phyloP scores from a whole-genome alignment of 2,329 filamentous ascomycete species.

The Colletotrichum phormii region DNA sequence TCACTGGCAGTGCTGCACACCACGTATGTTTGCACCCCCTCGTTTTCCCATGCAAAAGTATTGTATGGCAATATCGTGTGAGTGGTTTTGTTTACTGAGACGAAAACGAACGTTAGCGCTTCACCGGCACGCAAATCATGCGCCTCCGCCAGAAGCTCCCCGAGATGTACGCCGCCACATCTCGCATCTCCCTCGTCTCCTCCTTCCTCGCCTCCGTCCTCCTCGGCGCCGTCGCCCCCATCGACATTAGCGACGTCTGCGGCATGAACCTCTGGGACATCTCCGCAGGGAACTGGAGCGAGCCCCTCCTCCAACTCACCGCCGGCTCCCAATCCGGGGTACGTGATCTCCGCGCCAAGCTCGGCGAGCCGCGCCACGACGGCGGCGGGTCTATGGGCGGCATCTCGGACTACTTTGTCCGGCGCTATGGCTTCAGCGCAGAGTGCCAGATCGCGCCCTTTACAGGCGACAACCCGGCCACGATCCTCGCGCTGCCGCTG shows the following conservation, averaged over 20 bases:
- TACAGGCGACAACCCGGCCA: constrained; percentile 96
- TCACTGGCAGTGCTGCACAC: constrained; percentile 92
- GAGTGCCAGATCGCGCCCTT: constrained; percentile 86
- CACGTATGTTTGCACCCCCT: constrained; percentile 71
- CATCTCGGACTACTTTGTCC: constrained; percentile 82
- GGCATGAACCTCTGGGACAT: constrained; percentile 99
- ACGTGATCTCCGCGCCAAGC: constrained; percentile 79
- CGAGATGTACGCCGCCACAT: constrained; percentile 82
- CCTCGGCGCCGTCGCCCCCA: constrained; percentile 84
- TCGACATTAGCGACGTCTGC: constrained; percentile 94
- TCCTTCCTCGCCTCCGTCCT: constrained; percentile 95
- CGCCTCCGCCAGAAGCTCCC: constrained; percentile 85
- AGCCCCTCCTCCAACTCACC: constrained; percentile 79
- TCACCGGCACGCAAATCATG: constrained; percentile 97
- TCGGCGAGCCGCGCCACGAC: constrained; percentile 83
- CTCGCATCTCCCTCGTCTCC: constrained; percentile 91
- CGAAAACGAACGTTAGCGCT: constrained; percentile 68
- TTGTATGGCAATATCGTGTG: not conserved
- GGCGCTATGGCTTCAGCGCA: constrained; percentile 79
- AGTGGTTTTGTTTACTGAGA: constrained; percentile 6
- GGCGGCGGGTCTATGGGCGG: constrained; percentile 82
- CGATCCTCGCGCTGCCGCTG: constrained; percentile 90
- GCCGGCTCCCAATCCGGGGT: constrained; percentile 71
- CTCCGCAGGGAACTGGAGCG: constrained; percentile 76
- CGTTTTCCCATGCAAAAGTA: not conserved